These are phyloP conservation scores for Ailanthus altissimus DNA, from an alignment of 345 rosid genomes.

Conservation along the genomic window DNA sequence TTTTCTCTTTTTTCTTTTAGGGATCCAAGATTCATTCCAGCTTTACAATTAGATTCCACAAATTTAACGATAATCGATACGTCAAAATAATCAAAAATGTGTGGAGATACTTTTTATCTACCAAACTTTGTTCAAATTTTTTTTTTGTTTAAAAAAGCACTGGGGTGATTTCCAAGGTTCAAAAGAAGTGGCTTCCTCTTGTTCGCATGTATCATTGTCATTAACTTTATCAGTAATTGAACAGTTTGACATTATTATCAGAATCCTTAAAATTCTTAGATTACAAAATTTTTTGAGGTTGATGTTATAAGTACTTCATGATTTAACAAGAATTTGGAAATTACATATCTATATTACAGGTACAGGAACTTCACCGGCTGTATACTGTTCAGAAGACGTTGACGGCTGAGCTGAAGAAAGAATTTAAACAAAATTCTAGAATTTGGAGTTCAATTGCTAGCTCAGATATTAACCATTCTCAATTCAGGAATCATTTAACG, in stretches of 20 bases:
- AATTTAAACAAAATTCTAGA: conserved; percentile 37
- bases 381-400: conserved; percentile 67
- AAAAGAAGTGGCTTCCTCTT: neutral
- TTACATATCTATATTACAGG: conserved; percentile 50
- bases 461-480: conserved; percentile 25
- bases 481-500: conserved; percentile 22
- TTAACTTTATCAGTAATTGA: too few relatives aligned
- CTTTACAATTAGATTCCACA: too few relatives aligned
- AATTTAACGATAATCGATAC: too few relatives aligned
- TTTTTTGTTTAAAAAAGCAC: neutral
- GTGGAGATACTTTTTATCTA: neutral
- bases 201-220: neutral
- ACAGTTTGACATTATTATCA: too few relatives aligned
- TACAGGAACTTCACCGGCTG: conserved; percentile 76
- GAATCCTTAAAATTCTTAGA: too few relatives aligned
- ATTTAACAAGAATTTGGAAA: too few relatives aligned
- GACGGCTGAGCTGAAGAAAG: conserved; percentile 58
- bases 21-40: neutral
- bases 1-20: neutral
- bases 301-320: too few relatives aligned
- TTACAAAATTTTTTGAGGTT: too few relatives aligned
- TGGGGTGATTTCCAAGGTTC: neutral
- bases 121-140: neutral
- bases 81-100: too few relatives aligned
- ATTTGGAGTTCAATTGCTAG: conserved; percentile 25